Conservation (phyloP, 352 stramenopile species). For the Globisporangium recalcitrans region DNA sequence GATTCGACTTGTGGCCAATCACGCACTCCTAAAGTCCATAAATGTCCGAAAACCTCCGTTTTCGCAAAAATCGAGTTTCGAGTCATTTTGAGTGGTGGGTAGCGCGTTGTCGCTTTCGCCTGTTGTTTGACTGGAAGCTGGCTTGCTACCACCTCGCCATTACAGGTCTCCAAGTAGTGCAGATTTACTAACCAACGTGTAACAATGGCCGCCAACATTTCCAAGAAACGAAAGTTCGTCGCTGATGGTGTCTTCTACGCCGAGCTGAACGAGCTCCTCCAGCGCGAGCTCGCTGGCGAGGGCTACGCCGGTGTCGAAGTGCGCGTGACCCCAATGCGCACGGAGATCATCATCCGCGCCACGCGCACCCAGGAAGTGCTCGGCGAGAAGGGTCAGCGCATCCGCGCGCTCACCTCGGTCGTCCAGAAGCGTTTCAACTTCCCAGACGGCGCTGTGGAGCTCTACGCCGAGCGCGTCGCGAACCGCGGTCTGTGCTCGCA, state of each 20-base stretch:
- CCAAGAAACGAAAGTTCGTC: constrained; percentile 99
- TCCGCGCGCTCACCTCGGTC: constrained; percentile 98
- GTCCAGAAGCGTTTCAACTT: constrained; percentile 99
- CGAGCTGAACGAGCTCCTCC: constrained; percentile 99
- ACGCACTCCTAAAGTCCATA: neutral
- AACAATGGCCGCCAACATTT: constrained; percentile 91
- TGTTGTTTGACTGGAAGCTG: neutral
- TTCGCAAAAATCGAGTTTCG: neutral
- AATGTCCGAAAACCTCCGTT: neutral
- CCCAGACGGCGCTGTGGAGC: constrained; percentile 92
- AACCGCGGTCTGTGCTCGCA: constrained; percentile 98
- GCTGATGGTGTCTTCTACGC: constrained; percentile 99
- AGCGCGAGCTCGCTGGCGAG: constrained; percentile 96
- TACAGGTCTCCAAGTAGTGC: constrained; percentile 5
- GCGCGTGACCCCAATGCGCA: constrained; percentile 97
- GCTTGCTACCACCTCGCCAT: neutral
- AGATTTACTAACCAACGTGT: constrained; percentile 20
- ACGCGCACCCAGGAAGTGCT: constrained; percentile 99
- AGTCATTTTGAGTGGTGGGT: constrained; percentile 12
- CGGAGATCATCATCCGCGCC: constrained; percentile 99
- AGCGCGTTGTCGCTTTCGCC: neutral
- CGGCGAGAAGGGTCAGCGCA: constrained; percentile 99
- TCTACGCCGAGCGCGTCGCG: constrained; percentile 98
- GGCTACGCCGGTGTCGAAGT: constrained; percentile 99
- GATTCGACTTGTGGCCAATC: neutral